phyloP scores from a whole-genome alignment of 2,329 filamentous ascomycete species.

The Pseudonectria foliicola region DNA sequence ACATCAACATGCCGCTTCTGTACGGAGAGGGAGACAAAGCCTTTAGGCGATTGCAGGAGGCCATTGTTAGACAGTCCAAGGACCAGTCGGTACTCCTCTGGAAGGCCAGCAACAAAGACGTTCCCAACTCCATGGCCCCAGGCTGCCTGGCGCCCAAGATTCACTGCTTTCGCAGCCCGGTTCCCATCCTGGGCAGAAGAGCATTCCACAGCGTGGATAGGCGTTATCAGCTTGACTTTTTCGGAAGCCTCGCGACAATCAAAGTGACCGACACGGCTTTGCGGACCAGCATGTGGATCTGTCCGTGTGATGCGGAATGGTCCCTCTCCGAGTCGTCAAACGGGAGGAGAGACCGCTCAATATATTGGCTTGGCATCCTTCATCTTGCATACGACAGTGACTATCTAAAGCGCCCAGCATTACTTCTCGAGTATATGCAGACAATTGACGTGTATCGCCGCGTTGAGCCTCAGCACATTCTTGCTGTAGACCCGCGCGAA shows the following conservation, averaged over 20 bases:
- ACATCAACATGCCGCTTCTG: conserved; percentile 22
- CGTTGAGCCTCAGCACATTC: conserved; percentile 9
- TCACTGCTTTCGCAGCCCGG: conserved; percentile 8
- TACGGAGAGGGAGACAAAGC: conserved; percentile 23
- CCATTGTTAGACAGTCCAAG: conserved; percentile 16
- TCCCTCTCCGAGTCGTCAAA: no score
- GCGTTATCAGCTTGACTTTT: conserved; percentile 12
- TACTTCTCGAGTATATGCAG: conserved; percentile 15
- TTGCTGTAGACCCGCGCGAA: conserved; percentile 12
- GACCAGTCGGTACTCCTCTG: conserved; percentile 18
- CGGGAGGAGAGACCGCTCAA: no score
- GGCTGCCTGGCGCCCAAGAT: conserved; percentile 13
- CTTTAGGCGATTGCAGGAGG: conserved; percentile 17
- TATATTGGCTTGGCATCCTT: conserved; percentile 15
- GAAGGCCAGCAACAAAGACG: conserved; percentile 1
- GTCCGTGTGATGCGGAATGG: conserved; percentile 14
- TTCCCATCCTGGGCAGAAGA: conserved; percentile 11
- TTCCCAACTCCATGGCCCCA: conserved; percentile 1
- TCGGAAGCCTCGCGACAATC: conserved; percentile 12
- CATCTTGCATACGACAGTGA: conserved; percentile 16
- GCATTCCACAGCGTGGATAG: conserved; percentile 11
- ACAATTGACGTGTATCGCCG: conserved; percentile 12
- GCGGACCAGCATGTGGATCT: conserved; percentile 12
- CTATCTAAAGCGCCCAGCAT: conserved; percentile 14
- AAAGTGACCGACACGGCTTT: conserved; percentile 16